Base-by-base conservation (phyloP, 1,139 yeast genomes). In the Saccharomyces uvarum region DNA sequence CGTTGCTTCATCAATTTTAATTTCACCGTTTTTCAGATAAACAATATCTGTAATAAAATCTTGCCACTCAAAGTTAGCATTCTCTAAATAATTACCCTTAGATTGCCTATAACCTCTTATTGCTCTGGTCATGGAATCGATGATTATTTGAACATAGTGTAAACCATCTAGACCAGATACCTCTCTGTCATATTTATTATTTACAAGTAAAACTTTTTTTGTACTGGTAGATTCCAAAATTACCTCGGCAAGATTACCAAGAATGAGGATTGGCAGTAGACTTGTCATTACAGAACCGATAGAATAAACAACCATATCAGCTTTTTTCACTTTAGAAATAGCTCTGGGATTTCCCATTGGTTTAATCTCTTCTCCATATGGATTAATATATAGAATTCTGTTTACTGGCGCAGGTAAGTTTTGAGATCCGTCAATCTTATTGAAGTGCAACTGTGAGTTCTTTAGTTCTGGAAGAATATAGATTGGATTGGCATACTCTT, bases 211-310 rank as follows among this genome's bases (percentile, higher is more conserved):
- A 1, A 84, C 73, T 62, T 81, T 79, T 54, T 75, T 77, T 51
- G 77, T 75, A 7, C 63, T 62, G 9, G 58, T 59, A 9, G 63
- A 53, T 46, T 55, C 63, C 49, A 52, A 57, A 48, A 76, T 77
- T 1, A 87, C 82, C 49, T 75, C 77, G 0, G 91, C 95, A 24
- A 88, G 78, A 1, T 95, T 96, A 55, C 82, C 82, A 4, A 88
- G 72, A 9, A 88, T 79, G 3, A 89, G 73, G 0, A 89, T 82
- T 0, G 97, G 97, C 2, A 88, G 73, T 7, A 87, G 81, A 56
- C 96, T 87, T 0, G 97, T 90, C 85, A 88, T 86, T 48, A 91
- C 73, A 2, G 96, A 87, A 0, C 97, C 97, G 56, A 91, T 86
- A 0, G 96, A 87, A 65, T 84, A 89, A 0, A 91, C 75, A 0